These are phyloP conservation scores for Fusarium pseudonygamai DNA, from an alignment of 2,329 filamentous ascomycete species.

Conservation along the genomic window DNA sequence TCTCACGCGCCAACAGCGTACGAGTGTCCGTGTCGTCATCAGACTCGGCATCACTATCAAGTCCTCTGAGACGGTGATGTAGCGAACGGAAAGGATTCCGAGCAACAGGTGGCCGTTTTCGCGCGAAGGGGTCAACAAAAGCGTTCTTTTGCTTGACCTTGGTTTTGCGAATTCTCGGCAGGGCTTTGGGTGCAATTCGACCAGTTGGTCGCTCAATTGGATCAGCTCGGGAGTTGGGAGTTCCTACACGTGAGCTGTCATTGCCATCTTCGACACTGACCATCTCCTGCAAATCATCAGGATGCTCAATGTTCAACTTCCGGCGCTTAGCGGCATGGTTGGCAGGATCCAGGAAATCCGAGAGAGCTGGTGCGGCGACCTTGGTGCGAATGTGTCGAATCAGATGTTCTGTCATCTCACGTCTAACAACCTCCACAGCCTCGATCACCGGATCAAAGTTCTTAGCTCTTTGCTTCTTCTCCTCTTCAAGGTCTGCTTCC, in stretches of 20 bases:
- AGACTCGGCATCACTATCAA: slow-evolving; percentile 79
- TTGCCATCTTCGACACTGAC: slow-evolving; percentile 65
- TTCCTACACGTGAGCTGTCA: slow-evolving; percentile 70
- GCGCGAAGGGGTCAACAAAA: slow-evolving; percentile 74
- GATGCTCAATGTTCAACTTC: slow-evolving; percentile 79
- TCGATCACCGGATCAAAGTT: slow-evolving; percentile 91
- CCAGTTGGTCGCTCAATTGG: slow-evolving; percentile 69
- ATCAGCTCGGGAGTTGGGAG: slow-evolving; percentile 71
- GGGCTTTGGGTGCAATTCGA: slow-evolving; percentile 65
- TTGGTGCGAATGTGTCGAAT: slow-evolving; percentile 89
- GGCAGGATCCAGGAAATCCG: slow-evolving; percentile 82
- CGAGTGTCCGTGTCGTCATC: slow-evolving; percentile 78
- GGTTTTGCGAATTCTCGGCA: slow-evolving; percentile 80
- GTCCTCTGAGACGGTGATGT: slow-evolving; percentile 75
- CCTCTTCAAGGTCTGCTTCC: slow-evolving; percentile 85
- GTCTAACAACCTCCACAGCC: slow-evolving; percentile 79
- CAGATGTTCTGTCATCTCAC: slow-evolving; percentile 86
- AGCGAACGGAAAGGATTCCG: slow-evolving; percentile 78
- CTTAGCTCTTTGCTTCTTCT: slow-evolving; percentile 86
- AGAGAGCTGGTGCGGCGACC: slow-evolving; percentile 82
- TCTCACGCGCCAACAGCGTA: slow-evolving; percentile 72
- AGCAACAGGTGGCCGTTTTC: slow-evolving; percentile 66
- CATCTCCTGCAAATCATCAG: slow-evolving; percentile 66
- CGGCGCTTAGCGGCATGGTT: slow-evolving; percentile 83
- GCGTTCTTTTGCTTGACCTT: slow-evolving; percentile 69